Evolutionary conservation across 2,329 filamentous ascomycete species (phyloP).

Genomic region (Colletotrichum sp.): DNA sequence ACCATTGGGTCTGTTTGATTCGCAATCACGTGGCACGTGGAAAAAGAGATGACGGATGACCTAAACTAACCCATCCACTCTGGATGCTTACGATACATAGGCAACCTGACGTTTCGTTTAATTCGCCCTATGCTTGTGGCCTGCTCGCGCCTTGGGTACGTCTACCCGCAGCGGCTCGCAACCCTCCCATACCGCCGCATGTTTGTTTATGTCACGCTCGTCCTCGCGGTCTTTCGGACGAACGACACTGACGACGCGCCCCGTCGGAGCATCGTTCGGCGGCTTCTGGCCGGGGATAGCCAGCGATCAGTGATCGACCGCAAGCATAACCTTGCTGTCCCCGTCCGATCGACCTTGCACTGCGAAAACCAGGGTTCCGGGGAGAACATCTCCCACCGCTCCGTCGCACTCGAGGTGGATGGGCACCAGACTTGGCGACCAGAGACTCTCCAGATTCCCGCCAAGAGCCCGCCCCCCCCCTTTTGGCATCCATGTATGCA

Average conservation of each 20-base stretch:
- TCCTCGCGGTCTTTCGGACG: not conserved
- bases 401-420: conserved; percentile 8
- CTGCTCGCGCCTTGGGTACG: not conserved
- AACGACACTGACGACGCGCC: not conserved
- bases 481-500: not conserved
- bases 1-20: not conserved
- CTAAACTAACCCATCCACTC: not conserved
- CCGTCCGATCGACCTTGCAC: not conserved
- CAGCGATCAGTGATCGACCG: conserved; percentile 18
- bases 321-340: conserved; percentile 14
- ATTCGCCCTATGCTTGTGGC: not conserved
- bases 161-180: not conserved
- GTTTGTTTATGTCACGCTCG: not conserved
- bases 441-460: not conserved
- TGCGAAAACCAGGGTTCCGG: conserved; percentile 8
- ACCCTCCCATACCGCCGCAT: not conserved
- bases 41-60: not conserved
- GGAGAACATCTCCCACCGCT: conserved; percentile 14
- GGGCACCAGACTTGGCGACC: not conserved
- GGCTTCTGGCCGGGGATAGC: not conserved
- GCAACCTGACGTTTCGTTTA: not conserved
- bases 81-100: not conserved
- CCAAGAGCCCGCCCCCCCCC: not conserved
- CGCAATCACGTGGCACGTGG: conserved; percentile 15
- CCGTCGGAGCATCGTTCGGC: not conserved